Evolutionary conservation across 257 asterid species (phyloP), one percentile per base, ranked within the genome.

Genomic region (Salvia splendens): DNA sequence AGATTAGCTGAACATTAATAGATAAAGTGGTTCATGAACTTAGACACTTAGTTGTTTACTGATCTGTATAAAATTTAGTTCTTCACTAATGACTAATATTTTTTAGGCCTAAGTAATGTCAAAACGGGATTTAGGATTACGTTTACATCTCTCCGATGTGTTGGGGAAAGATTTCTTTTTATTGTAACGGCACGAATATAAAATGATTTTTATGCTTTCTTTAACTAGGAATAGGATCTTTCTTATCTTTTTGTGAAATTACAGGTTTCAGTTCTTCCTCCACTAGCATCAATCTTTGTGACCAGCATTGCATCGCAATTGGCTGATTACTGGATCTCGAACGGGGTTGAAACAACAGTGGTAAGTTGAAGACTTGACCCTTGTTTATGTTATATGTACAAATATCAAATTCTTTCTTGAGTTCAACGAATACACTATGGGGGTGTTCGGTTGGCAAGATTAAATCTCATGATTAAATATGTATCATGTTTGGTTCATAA

Each of bases 181-280:
- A 42, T 20, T 8, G 52, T 36, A 45, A 14, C 15, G 35, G 15
- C 65, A 42, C 12, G 6, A 15, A 54, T 67, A 28, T 5, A 15
- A 20, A 15, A 67, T 53, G 17, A 42, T 6, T 41, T 41, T 45
- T 17, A 9, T 12, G 12, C 11, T 20, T n/a, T 50, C 16, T 41
- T 28, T 24, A 2, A 2, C 62, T 41, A 69, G 38, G 56, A 41
- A 60, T 59, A 12, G 32, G 32, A 42, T 30, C 42, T 64, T 58
- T 66, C 61, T 45, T 28, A 12, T 64, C 8, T 69, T 17, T 14
- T 60, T 36, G 16, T 56, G 60, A 47, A 57, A 40, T 70, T 83
- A 79, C 88, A 93, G 99, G 99, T 93, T n/a, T 88, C 99, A 0
- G 81, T 93, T 70, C 91, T 88, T 82, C 99, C 99, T 71, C 98